Conservation (phyloP, 768 basidiomycete species). For the Sutorius australiensis region DNA sequence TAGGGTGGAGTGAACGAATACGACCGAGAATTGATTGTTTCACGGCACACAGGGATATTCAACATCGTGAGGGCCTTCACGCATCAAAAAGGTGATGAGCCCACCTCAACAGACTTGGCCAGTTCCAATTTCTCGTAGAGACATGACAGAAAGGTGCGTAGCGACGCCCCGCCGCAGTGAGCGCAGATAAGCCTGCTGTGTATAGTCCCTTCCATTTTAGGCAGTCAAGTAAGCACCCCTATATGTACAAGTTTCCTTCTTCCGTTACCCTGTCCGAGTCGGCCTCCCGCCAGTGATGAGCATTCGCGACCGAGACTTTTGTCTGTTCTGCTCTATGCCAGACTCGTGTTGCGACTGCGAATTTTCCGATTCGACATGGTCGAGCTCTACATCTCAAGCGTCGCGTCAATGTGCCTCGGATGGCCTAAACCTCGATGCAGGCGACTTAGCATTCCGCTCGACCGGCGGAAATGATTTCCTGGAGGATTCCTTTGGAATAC, state of each 20-base stretch:
- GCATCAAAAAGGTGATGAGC: too few species aligned
- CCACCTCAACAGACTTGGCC: too few species aligned
- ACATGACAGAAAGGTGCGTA: too few species aligned
- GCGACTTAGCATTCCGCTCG: neutral
- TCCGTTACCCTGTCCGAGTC: neutral
- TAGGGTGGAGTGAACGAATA: too few species aligned
- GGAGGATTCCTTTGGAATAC: neutral
- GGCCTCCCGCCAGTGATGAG: conserved; percentile 11
- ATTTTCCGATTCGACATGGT: conserved; percentile 6
- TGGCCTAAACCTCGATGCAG: neutral
- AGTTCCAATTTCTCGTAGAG: too few species aligned
- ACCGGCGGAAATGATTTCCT: neutral
- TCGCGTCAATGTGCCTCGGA: neutral
- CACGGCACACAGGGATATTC: too few species aligned
- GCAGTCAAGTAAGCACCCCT: neutral
- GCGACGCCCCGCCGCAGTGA: too few species aligned
- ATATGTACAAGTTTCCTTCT: neutral
- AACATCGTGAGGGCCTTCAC: too few species aligned
- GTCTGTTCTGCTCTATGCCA: conserved; percentile 4
- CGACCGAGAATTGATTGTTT: too few species aligned
- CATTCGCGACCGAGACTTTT: neutral
- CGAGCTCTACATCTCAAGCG: neutral
- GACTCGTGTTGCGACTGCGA: conserved; percentile 6
- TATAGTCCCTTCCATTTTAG: conserved; percentile 5
- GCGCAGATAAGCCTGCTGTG: too few species aligned